Evolutionary conservation across 106 monocot species (phyloP), one percentile per base, ranked within the genome.

Genomic region (Xerophyta viscosa): DNA sequence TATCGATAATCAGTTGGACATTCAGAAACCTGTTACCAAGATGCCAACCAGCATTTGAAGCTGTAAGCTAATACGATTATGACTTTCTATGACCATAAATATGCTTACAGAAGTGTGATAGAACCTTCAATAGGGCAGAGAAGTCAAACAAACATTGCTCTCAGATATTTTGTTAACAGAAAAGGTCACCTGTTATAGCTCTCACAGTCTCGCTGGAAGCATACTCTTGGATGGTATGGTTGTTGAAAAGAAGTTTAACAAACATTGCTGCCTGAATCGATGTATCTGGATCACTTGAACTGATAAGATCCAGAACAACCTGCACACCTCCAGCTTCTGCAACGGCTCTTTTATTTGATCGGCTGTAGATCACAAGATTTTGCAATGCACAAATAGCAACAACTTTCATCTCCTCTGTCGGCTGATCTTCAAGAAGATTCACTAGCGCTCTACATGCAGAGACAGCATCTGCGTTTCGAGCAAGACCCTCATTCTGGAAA

Each of bases 271-370:
- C 98, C 63, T 99, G 98, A 56, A 99, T 74, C 36, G 98, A 90
- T 27, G 89, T 99, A 24, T 99, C 90, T 7, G 98, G 77, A 69
- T 77, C 68, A 49, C 86, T 80, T 23, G 90, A 79, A 50, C 66
- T 77, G 18, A 99, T 83, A 39, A 99, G 71, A 28, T 99, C 98
- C 31, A 99, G 66, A 26, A 91, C 74, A 54, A 91, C 98, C 69
- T 91, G 98, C 11, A 99, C 86, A 48, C 98, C 98, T 52, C 90
- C 98, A 44, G 98, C 86, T 77, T 99, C 98, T 36, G 98, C 98
- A 74, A 99, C 98, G 39, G 98, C 98, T 69, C 98, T 82, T 69
- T 99, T 99, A 66, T 99, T 99, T 25, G 90, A 67, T 31, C 90
- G 63, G 63, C 83, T 99, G 57, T 71, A 79, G 82, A 86, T 86